A percentile compares a stretch with the other conserved stretches of the same genome.
Conservation (phyloP, 805 yeast genomes). For the Komagataella pseudopastoris region DNA sequence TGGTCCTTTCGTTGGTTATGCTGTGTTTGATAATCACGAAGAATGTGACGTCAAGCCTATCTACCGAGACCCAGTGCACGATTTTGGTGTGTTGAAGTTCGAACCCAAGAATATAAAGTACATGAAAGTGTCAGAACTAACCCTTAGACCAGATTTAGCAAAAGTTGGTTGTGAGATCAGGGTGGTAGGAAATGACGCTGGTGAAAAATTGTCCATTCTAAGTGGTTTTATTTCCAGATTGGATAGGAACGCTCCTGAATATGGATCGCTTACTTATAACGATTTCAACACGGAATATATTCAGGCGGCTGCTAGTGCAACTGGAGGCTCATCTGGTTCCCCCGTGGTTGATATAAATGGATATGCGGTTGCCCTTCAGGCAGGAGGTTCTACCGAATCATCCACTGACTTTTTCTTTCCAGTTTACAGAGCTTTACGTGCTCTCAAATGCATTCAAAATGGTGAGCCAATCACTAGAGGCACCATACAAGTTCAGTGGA, state of each 20-base stretch:
- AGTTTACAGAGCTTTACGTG: constrained; percentile 69
- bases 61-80: constrained; percentile 91
- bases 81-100: constrained; percentile 79
- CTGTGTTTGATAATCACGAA: constrained; percentile 88
- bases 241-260: constrained; percentile 91
- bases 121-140: constrained; percentile 54
- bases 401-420: constrained; percentile 91
- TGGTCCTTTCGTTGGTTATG: constrained; percentile 87
- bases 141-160: constrained; percentile 69
- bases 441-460: constrained; percentile 59
- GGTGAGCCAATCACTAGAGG: constrained; percentile 63
- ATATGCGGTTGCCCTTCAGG: constrained; percentile 80
- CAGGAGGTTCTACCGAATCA: constrained; percentile 86
- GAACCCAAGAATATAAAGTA: constrained; percentile 62
- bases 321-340: constrained; percentile 93
- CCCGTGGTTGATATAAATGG: constrained; percentile 92
- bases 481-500: constrained; percentile 86
- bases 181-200: constrained; percentile 94
- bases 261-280: constrained; percentile 76
- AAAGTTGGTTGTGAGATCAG: constrained; percentile 88
- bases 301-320: constrained; percentile 92
- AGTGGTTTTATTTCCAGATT: constrained; percentile 78
- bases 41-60: constrained; percentile 78
- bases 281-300: constrained; percentile 91
- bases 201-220: constrained; percentile 80